phyloP scores from a whole-genome alignment of 2,329 filamentous ascomycete genomes.

The Eutypella sp. region DNA sequence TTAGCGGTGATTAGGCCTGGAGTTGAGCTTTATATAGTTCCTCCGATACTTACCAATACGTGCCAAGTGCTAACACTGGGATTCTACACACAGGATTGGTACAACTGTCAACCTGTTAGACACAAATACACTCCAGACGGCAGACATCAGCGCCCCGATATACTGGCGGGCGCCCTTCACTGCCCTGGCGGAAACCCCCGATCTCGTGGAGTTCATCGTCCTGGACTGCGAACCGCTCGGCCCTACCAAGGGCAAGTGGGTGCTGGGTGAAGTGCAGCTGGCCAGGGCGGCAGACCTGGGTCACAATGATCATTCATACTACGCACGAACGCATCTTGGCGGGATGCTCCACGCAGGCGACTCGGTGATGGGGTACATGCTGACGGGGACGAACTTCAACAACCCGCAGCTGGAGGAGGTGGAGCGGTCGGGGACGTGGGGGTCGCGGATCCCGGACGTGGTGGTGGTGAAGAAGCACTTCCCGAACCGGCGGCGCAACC shows the following conservation, averaged over 20 bases:
- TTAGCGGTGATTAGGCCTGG: background rate
- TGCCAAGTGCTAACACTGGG: background rate
- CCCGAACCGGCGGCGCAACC: slow-evolving; percentile 72
- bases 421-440: slow-evolving; percentile 71
- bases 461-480: slow-evolving; percentile 97
- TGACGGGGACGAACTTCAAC: slow-evolving; percentile 57
- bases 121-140: slow-evolving; percentile 83
- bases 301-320: slow-evolving; percentile 80
- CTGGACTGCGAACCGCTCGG: slow-evolving; percentile 87
- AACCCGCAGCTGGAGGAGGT: slow-evolving; percentile 45
- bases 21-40: background rate
- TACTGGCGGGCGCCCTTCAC: slow-evolving; percentile 92
- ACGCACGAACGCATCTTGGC: slow-evolving; percentile 85
- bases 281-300: slow-evolving; percentile 84
- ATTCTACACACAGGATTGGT: slow-evolving; percentile 59
- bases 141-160: slow-evolving; percentile 73
- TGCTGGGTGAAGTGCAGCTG: slow-evolving; percentile 82
- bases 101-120: slow-evolving; percentile 88
- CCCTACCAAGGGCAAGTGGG: slow-evolving; percentile 71
- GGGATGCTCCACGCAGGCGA: slow-evolving; percentile 82
- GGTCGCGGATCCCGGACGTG: slow-evolving; percentile 80
- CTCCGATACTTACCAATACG: too few species aligned
- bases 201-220: slow-evolving; percentile 87
- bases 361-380: slow-evolving; percentile 88
- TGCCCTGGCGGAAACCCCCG: slow-evolving; percentile 75